Percentiles rank a stretch among this genome's conserved stretches.
phyloP scores from a whole-genome alignment of 2,329 filamentous ascomycete species.

The Phaeophleospora eucalypticola region DNA sequence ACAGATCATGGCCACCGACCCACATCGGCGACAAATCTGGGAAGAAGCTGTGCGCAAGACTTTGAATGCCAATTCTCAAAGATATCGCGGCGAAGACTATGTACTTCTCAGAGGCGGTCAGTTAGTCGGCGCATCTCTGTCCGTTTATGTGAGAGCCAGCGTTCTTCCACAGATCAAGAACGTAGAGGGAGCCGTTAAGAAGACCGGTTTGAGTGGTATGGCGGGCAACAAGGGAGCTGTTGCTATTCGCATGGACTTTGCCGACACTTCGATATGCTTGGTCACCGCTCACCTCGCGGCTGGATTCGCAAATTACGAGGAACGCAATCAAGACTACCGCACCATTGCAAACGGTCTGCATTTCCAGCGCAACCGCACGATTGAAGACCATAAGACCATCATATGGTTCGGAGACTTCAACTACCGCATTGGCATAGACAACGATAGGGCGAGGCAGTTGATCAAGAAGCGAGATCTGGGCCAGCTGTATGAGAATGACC shows the following conservation, averaged over 20 bases:
- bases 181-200: constrained; percentile 93
- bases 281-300: constrained; percentile 95
- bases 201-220: constrained; percentile 92
- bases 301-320: constrained; percentile 94
- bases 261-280: constrained; percentile 87
- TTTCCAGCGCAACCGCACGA: constrained; percentile 85
- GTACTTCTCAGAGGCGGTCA: constrained; percentile 88
- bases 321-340: constrained; percentile 86
- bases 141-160: constrained; percentile 82
- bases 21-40: constrained; percentile 78
- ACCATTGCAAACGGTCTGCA: constrained; percentile 82
- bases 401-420: constrained; percentile 99
- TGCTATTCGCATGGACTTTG: constrained; percentile 91
- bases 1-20: constrained; percentile 98
- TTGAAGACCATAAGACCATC: constrained; percentile 86
- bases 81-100: constrained; percentile 69
- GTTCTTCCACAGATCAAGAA: constrained; percentile 82
- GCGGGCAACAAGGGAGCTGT: constrained; percentile 97
- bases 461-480: constrained; percentile 70
- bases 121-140: constrained; percentile 86
- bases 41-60: constrained; percentile 74
- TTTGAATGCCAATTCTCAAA: constrained; percentile 67
- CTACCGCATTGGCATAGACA: constrained; percentile 82
- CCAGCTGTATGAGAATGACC: constrained; percentile 84
- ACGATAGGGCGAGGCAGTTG: constrained; percentile 71